Evolutionary conservation across 2,329 filamentous ascomycete genomes (phyloP).

Genomic region (Clonostachys byssicola): DNA sequence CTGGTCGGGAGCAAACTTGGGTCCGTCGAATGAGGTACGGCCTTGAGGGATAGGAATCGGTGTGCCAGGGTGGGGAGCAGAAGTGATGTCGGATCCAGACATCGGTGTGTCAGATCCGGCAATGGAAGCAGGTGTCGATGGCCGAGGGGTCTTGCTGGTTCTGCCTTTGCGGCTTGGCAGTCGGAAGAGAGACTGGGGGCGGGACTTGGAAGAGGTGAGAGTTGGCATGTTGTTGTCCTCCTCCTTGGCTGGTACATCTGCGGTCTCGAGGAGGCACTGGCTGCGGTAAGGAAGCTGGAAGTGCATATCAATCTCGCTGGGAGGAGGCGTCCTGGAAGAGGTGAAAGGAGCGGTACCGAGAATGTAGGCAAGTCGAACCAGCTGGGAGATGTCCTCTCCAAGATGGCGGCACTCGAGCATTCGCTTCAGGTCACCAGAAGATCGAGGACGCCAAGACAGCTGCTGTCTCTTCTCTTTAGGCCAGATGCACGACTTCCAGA

Average conservation of each 20-base stretch:
- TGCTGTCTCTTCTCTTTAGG: constrained; percentile 35
- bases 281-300: constrained; percentile 29
- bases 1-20: constrained; percentile 30
- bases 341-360: constrained; percentile 35
- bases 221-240: constrained; percentile 16
- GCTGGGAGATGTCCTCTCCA: constrained; percentile 29
- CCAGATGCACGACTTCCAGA: constrained; percentile 41
- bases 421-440: constrained; percentile 35
- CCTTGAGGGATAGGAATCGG: constrained; percentile 33
- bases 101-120: constrained; percentile 18
- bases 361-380: constrained; percentile 38
- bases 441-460: constrained; percentile 32
- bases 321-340: constrained; percentile 25
- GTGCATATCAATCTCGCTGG: constrained; percentile 30
- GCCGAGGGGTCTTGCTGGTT: constrained; percentile 25
- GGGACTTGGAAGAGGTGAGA: constrained; percentile 17
- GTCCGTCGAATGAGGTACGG: constrained; percentile 28
- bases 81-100: constrained; percentile 19
- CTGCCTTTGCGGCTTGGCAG: constrained; percentile 26
- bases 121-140: constrained; percentile 20
- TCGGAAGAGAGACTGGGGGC: constrained; percentile 19
- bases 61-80: constrained; percentile 32
- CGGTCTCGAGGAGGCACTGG: constrained; percentile 25
- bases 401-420: constrained; percentile 39
- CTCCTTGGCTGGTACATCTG: constrained; percentile 12